Base-by-base conservation (phyloP, 1,139 yeast species). In the Yamadazyma aaseri region DNA sequence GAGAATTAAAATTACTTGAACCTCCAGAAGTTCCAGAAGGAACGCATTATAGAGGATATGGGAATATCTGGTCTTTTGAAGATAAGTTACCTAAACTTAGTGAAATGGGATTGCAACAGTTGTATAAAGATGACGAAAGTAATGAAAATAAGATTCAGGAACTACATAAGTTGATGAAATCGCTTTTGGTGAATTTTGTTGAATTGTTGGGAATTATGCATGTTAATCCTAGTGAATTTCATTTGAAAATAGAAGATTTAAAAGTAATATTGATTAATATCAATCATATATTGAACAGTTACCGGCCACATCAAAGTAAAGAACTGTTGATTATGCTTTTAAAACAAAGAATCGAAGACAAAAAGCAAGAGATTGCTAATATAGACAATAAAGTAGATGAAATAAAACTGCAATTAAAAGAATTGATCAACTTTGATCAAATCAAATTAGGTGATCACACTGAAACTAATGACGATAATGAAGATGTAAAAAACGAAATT, bases 281-380 rank as follows among this genome's bases (percentile, higher is more conserved):
- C 45, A 95, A 86, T 53, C 96, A 87, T 54, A 60, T 87, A 35
- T 61, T 87, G 40, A 87, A 87, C 56, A 86, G 86, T 35, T 87
- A 86, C 58, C 66, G 96, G 38, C 96, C 96, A 0, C 96, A 87
- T 55, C 96, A 87, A 53, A 81, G 90, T 6, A 68, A 95, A 29
- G 96, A 87, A 49, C 80, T 87, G 40, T 70, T 87, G 45, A 81
- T 85, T 31, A 68, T 81, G 71, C 62, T 85, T 36, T 63, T 87
- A 55, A 79, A 76, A 49, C 80, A 78, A 34, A 84, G 81, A 49
- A 70, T 82, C 17, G 79, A 71, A 31, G 56, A 63, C 28, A 80
- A 80, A 46, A 63, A 59, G 39, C 50, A 53, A 7, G 86, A 81
- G 46, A 79, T 79, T n/a, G 56, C 55, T 17, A 58, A 64, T 24